A percentile compares a stretch with the other conserved stretches of the same genome.
phyloP scores from a whole-genome alignment of 192 early-diverging fungal genomes.

The Umbelopsis vinacea region DNA sequence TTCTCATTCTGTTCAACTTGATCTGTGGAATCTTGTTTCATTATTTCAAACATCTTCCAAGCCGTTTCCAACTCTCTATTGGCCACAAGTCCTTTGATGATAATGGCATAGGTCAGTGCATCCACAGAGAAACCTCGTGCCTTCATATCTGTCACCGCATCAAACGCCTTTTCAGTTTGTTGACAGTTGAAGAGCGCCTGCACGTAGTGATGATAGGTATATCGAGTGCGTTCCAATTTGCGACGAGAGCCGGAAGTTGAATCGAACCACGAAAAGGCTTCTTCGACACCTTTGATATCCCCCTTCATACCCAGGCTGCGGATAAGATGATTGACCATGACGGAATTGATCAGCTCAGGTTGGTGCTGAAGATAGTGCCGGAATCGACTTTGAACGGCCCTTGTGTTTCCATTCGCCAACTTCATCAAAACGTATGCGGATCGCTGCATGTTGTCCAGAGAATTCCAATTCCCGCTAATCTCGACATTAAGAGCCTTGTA shows the following conservation, averaged over 20 bases:
- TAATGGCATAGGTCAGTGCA: conserved; percentile 35
- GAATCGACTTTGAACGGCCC: conserved; percentile 7
- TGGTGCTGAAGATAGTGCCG: conserved; percentile 15
- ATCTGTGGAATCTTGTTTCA: background rate
- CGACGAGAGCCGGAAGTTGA: background rate
- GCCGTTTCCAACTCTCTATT: conserved; percentile 34
- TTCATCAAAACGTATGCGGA: conserved; percentile 31
- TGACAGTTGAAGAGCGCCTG: conserved; percentile 36
- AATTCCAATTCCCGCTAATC: background rate
- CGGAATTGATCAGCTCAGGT: background rate
- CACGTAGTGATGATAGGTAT: conserved; percentile 21
- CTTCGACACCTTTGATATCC: conserved; percentile 19
- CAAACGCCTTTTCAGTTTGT: conserved; percentile 28
- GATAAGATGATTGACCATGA: conserved; percentile 40
- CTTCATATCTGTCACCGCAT: conserved; percentile 28
- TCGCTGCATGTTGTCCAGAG: conserved; percentile 24
- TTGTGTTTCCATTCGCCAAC: background rate
- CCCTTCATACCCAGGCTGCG: conserved; percentile 14
- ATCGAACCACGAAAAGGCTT: conserved; percentile 10
- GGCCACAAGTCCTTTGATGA: conserved; percentile 31
- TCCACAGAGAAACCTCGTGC: conserved; percentile 22
- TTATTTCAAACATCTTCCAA: conserved; percentile 32
- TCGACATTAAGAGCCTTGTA: conserved; percentile 10
- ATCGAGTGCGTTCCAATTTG: background rate
- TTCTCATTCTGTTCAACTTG: conserved; percentile 33